Conservation (phyloP, 345 rosid species). For the Citrus trifoliata region DNA sequence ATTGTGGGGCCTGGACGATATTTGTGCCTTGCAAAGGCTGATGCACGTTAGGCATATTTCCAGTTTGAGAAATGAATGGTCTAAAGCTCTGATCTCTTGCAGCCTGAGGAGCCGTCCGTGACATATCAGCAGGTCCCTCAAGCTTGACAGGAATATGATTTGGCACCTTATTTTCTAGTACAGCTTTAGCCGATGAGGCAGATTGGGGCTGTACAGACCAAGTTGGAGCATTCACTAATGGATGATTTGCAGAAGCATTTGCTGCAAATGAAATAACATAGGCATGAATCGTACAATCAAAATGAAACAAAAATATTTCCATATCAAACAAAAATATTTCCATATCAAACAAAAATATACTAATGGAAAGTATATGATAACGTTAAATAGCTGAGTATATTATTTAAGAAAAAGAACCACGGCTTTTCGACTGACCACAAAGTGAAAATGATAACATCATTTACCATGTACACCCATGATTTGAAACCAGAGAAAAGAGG, state of each 20-base stretch:
- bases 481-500: neutral
- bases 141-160: conserved; percentile 43
- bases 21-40: conserved; percentile 57
- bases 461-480: neutral
- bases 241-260: conserved; percentile 49
- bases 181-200: conserved; percentile 40
- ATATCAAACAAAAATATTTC: neutral
- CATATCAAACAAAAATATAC: neutral
- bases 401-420: neutral
- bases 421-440: neutral
- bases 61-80: conserved; percentile 56
- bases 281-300: neutral
- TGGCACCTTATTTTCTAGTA: conserved; percentile 47
- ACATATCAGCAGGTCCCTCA: conserved; percentile 42
- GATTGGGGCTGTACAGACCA: conserved; percentile 73
- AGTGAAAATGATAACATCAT: neutral
- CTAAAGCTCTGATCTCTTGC: conserved; percentile 55
- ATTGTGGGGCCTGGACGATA: conserved; percentile 41
- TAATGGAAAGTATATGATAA: neutral
- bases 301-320: neutral
- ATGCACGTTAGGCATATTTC: conserved; percentile 45
- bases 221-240: conserved; percentile 47
- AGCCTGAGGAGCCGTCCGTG: conserved; percentile 37
- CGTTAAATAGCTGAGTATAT: neutral
- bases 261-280: conserved; percentile 40